Evolutionary conservation across 805 yeast genomes (phyloP).

Genomic region (Yamadazyma akitaensis): DNA sequence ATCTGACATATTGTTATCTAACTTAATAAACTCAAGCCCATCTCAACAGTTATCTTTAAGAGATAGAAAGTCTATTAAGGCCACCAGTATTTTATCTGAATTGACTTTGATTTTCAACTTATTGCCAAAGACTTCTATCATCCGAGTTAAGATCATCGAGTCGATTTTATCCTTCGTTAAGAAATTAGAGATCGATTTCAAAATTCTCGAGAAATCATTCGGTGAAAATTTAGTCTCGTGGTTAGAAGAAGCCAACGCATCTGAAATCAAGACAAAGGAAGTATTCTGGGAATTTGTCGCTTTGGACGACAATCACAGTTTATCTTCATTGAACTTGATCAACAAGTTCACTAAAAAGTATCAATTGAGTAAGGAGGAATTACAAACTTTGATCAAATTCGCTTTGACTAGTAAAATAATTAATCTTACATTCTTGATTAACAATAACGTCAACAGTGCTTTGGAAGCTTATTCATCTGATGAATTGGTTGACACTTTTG

Average conservation of each 20-base stretch:
- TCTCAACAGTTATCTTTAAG: constrained; percentile 37
- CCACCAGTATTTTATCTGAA: constrained; percentile 39
- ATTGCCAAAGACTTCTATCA: constrained; percentile 29
- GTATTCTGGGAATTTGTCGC: constrained; percentile 37
- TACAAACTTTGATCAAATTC: constrained; percentile 29
- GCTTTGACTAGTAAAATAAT: constrained; percentile 35
- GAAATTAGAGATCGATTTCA: constrained; percentile 28
- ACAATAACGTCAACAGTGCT: constrained; percentile 37
- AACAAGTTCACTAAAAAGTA: constrained; percentile 30
- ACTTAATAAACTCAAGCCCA: constrained; percentile 32
- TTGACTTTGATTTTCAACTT: constrained; percentile 42
- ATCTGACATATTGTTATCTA: constrained; percentile 19
- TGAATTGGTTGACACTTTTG: constrained; percentile 27
- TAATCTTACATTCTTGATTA: constrained; percentile 41
- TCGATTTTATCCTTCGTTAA: constrained; percentile 31
- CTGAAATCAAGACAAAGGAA: constrained; percentile 25
- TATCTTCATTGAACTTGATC: constrained; percentile 32
- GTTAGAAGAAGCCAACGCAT: constrained; percentile 31
- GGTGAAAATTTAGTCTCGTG: constrained; percentile 35
- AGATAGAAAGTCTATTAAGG: constrained; percentile 42
- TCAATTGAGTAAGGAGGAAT: constrained; percentile 20
- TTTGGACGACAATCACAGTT: constrained; percentile 31
- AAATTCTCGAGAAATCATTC: constrained; percentile 31
- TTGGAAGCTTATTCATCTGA: constrained; percentile 25
- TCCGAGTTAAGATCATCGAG: constrained; percentile 29